phyloP scores from a whole-genome alignment of 371 early-diverging fungal species.

The Mortierella sp. region DNA sequence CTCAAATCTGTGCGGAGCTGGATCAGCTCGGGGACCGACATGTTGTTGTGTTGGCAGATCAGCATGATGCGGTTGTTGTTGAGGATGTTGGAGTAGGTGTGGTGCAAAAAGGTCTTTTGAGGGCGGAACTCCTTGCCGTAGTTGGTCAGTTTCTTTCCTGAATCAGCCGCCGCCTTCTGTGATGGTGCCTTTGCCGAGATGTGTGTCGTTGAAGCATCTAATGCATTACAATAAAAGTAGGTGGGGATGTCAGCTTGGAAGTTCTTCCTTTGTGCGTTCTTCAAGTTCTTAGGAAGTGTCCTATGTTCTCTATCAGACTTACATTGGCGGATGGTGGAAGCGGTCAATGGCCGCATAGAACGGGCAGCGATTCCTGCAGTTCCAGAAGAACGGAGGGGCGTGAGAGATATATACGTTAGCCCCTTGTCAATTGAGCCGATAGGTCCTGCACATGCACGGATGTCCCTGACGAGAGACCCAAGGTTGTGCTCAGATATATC shows the following conservation, averaged over 20 bases:
- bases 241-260: not conserved
- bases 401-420: not conserved
- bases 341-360: conserved; percentile 36
- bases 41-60: conserved; percentile 78
- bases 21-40: conserved; percentile 72
- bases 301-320: too few relatives aligned
- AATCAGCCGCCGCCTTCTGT: conserved; percentile 24
- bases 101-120: conserved; percentile 60
- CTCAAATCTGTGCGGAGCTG: conserved; percentile 65
- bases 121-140: conserved; percentile 59
- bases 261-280: not conserved
- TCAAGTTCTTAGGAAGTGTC: too few relatives aligned
- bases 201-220: conserved; percentile 48
- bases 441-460: not conserved
- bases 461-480: not conserved
- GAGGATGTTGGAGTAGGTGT: conserved; percentile 65
- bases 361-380: conserved; percentile 39
- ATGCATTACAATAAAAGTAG: not conserved
- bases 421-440: not conserved
- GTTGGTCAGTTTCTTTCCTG: conserved; percentile 48
- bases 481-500: not conserved
- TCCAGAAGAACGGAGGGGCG: not conserved
- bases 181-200: conserved; percentile 28
- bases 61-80: conserved; percentile 69
- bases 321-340: conserved; percentile 39